phyloP scores from a whole-genome alignment of 257 asterid genomes.

The Apocynum venetum region DNA sequence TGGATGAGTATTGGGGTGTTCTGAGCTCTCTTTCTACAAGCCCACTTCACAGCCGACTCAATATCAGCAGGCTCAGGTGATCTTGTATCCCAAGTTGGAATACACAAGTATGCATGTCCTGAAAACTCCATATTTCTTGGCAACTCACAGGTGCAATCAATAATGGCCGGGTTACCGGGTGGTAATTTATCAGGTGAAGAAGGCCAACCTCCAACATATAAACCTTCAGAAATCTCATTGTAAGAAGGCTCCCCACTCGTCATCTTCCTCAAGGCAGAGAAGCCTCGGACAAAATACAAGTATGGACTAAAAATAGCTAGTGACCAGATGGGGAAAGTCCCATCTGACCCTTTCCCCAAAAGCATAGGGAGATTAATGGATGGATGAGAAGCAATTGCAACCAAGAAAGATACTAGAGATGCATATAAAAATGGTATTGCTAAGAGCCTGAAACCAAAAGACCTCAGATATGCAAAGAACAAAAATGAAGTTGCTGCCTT shows the following conservation, averaged over 20 bases:
- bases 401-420: conserved; percentile 66
- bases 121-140: conserved; percentile 65
- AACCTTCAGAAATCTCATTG: conserved; percentile 58
- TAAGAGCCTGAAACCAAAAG: conserved; percentile 41
- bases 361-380: conserved; percentile 73
- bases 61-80: conserved; percentile 81
- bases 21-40: conserved; percentile 82
- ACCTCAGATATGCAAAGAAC: conserved; percentile 45
- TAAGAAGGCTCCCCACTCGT: conserved; percentile 77
- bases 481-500: conserved; percentile 55
- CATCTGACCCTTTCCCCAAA: conserved; percentile 79
- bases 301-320: conserved; percentile 67
- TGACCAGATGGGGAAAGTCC: conserved; percentile 75
- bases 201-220: conserved; percentile 98
- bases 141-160: conserved; percentile 93
- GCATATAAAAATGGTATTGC: conserved; percentile 69
- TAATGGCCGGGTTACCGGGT: conserved; percentile 75
- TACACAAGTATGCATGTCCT: conserved; percentile 63
- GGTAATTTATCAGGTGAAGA: conserved; percentile 62
- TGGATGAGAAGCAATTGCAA: conserved; percentile 81
- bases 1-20: conserved; percentile 66
- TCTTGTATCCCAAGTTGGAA: conserved; percentile 92
- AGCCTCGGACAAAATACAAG: conserved; percentile 66
- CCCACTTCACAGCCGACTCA: conserved; percentile 92
- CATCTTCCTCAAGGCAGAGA: conserved; percentile 66